Percentiles rank a stretch among this genome's conserved stretches.
These are phyloP conservation scores for Chalciporus chontae DNA, from an alignment of 768 basidiomycete species.

Conservation along the genomic window DNA sequence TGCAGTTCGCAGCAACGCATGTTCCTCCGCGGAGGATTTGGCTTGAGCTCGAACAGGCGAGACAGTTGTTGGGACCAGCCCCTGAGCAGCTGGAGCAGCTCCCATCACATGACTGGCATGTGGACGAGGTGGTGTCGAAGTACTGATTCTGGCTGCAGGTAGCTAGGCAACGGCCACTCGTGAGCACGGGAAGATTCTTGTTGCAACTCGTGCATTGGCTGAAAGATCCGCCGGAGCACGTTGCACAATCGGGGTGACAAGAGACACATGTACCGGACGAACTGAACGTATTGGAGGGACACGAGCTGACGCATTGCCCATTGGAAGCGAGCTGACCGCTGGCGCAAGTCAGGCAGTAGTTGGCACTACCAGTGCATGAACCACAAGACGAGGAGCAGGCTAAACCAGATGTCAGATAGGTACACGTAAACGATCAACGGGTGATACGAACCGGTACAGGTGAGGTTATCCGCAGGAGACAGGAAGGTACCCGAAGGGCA, in stretches of 20 bases:
- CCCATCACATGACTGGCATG: conserved; percentile 70
- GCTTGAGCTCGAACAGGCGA: conserved; percentile 65
- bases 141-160: conserved; percentile 72
- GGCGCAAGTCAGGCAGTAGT: conserved; percentile 72
- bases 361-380: conserved; percentile 64
- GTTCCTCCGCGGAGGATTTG: conserved; percentile 60
- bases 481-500: conserved; percentile 77
- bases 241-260: conserved; percentile 85
- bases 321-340: conserved; percentile 61
- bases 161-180: conserved; percentile 72
- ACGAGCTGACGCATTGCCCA: conserved; percentile 73
- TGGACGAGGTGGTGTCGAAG: conserved; percentile 60
- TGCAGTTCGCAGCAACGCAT: conserved; percentile 64
- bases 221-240: conserved; percentile 76
- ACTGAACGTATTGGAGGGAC: conserved; percentile 68
- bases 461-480: conserved; percentile 66
- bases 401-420: conserved; percentile 17
- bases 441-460: conserved; percentile 60
- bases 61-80: conserved; percentile 61
- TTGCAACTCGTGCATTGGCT: conserved; percentile 77
- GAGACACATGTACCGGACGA: conserved; percentile 63
- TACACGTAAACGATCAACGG: not conserved
- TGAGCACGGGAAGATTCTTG: conserved; percentile 63
- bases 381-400: conserved; percentile 74
- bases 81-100: conserved; percentile 79